Conservation (phyloP, 495 filamentous ascomycete genomes). For the Penicillium chermesinum region DNA sequence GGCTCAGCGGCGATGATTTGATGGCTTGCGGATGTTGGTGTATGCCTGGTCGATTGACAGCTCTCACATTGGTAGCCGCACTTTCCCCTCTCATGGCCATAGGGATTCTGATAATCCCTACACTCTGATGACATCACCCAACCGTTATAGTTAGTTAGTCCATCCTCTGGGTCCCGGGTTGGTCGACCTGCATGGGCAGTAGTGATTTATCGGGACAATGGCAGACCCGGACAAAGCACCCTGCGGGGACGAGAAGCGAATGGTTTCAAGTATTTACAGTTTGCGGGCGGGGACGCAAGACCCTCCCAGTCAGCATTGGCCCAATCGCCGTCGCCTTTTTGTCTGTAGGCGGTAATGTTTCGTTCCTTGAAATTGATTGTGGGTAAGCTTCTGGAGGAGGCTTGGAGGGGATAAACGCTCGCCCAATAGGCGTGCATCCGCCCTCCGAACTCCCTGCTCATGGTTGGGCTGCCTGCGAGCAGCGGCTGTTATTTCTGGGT, state of each 20-base stretch:
- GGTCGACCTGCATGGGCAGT: conserved; percentile 20
- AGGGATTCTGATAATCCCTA: not conserved
- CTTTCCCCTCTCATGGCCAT: not conserved
- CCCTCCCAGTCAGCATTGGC: conserved; percentile 1
- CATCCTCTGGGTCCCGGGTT: conserved; percentile 11
- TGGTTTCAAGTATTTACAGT: conserved; percentile 11
- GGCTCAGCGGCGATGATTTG: too few relatives aligned
- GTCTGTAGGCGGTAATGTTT: conserved; percentile 9
- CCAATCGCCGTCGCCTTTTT: conserved; percentile 4
- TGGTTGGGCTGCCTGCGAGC: not conserved
- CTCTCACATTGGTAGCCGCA: not conserved
- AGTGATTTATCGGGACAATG: conserved; percentile 6
- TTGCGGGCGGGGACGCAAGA: conserved; percentile 10
- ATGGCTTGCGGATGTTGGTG: too few relatives aligned
- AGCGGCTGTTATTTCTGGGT: not conserved
- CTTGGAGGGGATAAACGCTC: not conserved
- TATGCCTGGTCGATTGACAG: too few relatives aligned
- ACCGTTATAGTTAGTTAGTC: too few relatives aligned
- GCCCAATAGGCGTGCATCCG: too few relatives aligned
- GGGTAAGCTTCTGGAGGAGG: not conserved
- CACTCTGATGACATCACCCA: too few relatives aligned
- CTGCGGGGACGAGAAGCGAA: conserved; percentile 1
- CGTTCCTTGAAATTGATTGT: conserved; percentile 15
- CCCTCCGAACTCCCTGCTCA: not conserved
- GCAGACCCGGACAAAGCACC: conserved; percentile 1